phyloP scores from a whole-genome alignment of 1,284 basidiomycete genomes.

The Trametes hirsuta region DNA sequence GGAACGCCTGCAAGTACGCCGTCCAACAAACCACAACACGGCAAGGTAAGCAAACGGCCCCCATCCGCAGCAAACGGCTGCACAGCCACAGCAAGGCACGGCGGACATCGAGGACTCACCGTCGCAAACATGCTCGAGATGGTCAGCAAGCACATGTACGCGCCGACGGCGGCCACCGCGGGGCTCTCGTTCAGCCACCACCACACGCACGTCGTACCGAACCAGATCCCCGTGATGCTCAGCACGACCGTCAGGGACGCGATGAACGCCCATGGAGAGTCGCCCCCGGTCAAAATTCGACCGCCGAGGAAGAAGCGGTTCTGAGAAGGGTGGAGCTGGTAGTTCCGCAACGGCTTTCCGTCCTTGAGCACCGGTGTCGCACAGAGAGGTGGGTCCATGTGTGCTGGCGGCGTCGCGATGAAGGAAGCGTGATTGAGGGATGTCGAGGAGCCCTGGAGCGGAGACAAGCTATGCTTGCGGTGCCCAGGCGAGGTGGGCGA shows the following conservation, averaged over 20 bases:
- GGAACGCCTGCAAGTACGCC: constrained; percentile 58
- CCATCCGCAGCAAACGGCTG: constrained; percentile 11
- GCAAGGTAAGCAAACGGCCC: constrained; percentile 7
- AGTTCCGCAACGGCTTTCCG: constrained; percentile 52
- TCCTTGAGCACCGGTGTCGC: constrained; percentile 49
- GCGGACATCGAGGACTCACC: constrained; percentile 44
- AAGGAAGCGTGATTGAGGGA: constrained; percentile 44
- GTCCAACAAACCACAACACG: constrained; percentile 13
- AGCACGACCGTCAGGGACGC: constrained; percentile 64
- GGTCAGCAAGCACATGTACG: constrained; percentile 78
- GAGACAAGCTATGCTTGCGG: constrained; percentile 30
- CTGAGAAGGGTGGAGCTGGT: constrained; percentile 66
- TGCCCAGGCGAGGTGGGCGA: constrained; percentile 24
- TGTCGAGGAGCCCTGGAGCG: constrained; percentile 25
- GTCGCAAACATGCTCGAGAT: constrained; percentile 78
- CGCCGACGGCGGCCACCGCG: constrained; percentile 74
- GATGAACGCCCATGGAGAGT: constrained; percentile 79
- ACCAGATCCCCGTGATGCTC: constrained; percentile 75
- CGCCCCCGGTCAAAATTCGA: constrained; percentile 79
- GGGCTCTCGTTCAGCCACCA: constrained; percentile 81
- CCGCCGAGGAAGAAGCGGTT: constrained; percentile 81
- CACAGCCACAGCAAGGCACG: constrained; percentile 23
- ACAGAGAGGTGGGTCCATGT: constrained; percentile 38
- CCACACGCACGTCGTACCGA: constrained; percentile 85
- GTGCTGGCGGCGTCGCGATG: constrained; percentile 38